Evolutionary conservation across 768 basidiomycete genomes (phyloP), one percentile per base, ranked within the genome.

Genomic region (Paxillus involutus): DNA sequence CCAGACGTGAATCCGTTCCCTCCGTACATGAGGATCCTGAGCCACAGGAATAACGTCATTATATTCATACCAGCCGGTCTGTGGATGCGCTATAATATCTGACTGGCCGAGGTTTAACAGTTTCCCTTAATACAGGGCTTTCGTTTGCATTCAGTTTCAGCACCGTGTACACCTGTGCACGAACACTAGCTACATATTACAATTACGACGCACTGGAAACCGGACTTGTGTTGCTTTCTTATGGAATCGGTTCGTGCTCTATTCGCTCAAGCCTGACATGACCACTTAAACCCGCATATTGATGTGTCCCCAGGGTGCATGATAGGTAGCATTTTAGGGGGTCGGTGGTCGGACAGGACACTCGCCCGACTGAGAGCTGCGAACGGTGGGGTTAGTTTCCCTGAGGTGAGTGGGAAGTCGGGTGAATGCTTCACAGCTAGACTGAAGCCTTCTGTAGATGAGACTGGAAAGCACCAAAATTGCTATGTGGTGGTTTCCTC

Each of bases 191-290:
- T 0, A 70, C 76, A 9, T 66, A 77, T 11, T 96, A 95, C 61
- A 61, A 77, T 32, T 94, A 87, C 66, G 74, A 82, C 51, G 77
- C 93, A 1, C 72, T 97, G 30, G 75, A 80, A 44, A 87, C 88
- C 41, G 94, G 94, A 8, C 70, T 94, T 17, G 84, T 93, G 6
- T 76, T 93, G 1, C 79, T 97, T 12, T 68, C 88, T 0, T 92
- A 81, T 63, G 93, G 93, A 35, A 61, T 82, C 3, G 88, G 88
- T 84, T 37, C 26, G 78, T 63, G 44, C 6, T 39, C 6, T 17
- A 4, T 2, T 17, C 6, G 6, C 10, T 37, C n/a, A n/a, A 19
- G 12, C 8, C 14, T 17, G 1, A 3, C 26, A 26, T 10, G 0
- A 42, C 6, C 12, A 3, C 19, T 51, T 11, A 33, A 19, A 24